phyloP scores from a whole-genome alignment of 2,329 filamentous ascomycete genomes.

The Hymenoscyphus repandus region DNA sequence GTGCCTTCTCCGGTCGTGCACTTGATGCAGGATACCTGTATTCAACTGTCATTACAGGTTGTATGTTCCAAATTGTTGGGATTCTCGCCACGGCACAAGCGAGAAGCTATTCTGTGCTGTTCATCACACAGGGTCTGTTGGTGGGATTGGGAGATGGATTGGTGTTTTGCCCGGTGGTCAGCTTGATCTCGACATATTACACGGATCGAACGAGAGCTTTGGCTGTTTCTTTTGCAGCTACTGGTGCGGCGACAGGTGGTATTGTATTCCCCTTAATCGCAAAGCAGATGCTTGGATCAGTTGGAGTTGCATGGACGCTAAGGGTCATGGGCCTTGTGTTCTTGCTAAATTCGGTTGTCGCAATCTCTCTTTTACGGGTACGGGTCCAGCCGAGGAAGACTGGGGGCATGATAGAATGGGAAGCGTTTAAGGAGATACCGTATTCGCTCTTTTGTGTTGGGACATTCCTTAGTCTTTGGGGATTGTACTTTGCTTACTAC shows the following conservation, averaged over 20 bases:
- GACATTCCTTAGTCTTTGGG: constrained; percentile 36
- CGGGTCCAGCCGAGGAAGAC: constrained; percentile 27
- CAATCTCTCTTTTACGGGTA: background rate
- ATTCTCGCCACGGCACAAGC: constrained; percentile 37
- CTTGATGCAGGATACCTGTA: constrained; percentile 33
- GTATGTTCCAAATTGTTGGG: constrained; percentile 33
- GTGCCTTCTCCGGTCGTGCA: constrained; percentile 32
- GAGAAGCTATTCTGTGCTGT: constrained; percentile 38
- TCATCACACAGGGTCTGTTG: constrained; percentile 40
- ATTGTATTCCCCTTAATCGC: constrained; percentile 42
- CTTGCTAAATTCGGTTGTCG: background rate
- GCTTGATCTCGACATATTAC: constrained; percentile 39
- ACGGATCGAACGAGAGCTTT: constrained; percentile 31
- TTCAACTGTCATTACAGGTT: constrained; percentile 22
- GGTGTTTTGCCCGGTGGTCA: constrained; percentile 36
- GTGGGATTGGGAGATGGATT: constrained; percentile 38
- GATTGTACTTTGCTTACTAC: constrained; percentile 59
- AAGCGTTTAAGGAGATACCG: constrained; percentile 37
- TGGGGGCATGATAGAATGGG: constrained; percentile 37
- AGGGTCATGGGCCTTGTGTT: constrained; percentile 39
- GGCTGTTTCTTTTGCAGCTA: constrained; percentile 34
- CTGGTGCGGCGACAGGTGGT: constrained; percentile 37
- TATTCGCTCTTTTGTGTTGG: constrained; percentile 41
- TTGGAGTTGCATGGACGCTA: constrained; percentile 40
- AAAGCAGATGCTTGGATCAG: constrained; percentile 34